Base-by-base conservation (phyloP, 2,329 filamentous ascomycete genomes). In the Talaromyces sp. region DNA sequence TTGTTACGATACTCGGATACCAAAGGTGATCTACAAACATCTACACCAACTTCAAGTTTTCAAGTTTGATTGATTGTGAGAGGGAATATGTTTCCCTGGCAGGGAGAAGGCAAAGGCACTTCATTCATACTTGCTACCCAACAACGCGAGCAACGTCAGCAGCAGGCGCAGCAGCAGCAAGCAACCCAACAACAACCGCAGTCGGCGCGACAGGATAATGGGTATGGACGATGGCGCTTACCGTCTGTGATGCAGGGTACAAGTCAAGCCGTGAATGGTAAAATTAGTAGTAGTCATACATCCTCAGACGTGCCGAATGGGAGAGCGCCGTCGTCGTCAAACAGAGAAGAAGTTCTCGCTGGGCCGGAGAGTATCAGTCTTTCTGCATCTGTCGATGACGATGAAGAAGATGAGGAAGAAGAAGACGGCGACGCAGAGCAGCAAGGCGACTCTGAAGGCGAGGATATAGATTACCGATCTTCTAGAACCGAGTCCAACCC, bases 141-240 rank as follows among this genome's bases (percentile, higher is more conserved):
- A 62, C 60, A 62, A 14, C 62, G 45, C 14, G 39, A 73, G 24
- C 1, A 71, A 68, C 10, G 60, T 65, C 3, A 70, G 43, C 24
- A 72, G 24, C 39, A 50, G 13, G 41, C 52, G n/a, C 39, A 45
- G 19, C 50, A 41, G 60, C 60, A 60, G 10, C 49, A 22, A 22
- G 22, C 22, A 22, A 2, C 22, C 1, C 22, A 22, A 22, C 22
- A 72, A 27, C 2, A 71, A 69, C 13, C 64, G 64, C 3, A 70
- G 35, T 22, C 71, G 43, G n/a, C 72, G 35, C 50, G 19, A 33
- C 41, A 47, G 47, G 59, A 62, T 33, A 45, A 49, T 35, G 41
- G 45, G 31, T 49, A 57, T 16, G 22, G 31, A 31, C 64, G 60
- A 35, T 66, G 64, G 64, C 64, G 64, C 9, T 33, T 62, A 35